phyloP scores from a whole-genome alignment of 176 grass and related monocot species.

The Oryza officinalis region DNA sequence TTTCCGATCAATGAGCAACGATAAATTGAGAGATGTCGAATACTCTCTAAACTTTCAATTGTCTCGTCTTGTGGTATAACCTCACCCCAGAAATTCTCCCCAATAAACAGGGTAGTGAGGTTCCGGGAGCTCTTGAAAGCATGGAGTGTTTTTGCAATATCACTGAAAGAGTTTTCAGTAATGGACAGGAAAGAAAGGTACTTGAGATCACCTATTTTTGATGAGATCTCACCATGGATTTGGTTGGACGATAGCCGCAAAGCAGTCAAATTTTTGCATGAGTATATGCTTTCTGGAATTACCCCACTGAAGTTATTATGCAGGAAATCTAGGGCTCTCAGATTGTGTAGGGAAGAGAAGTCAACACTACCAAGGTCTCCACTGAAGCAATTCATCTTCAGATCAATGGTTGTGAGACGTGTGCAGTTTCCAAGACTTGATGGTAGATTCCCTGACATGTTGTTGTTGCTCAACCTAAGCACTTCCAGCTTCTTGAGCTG shows the following conservation, averaged over 20 bases:
- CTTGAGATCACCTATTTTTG: neutral
- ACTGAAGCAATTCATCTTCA: slow-evolving; percentile 14
- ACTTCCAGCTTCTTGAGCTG: slow-evolving; percentile 40
- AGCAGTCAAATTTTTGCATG: slow-evolving; percentile 21
- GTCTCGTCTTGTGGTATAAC: neutral
- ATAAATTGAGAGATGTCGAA: neutral
- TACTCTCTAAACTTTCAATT: slow-evolving; percentile 31
- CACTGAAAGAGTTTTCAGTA: neutral
- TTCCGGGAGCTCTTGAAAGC: too few species aligned
- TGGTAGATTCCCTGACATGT: slow-evolving; percentile 33
- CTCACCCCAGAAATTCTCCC: too few species aligned
- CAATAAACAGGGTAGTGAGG: too few species aligned
- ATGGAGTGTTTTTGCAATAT: neutral
- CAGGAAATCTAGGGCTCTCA: slow-evolving; percentile 24
- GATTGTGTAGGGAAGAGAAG: slow-evolving; percentile 34
- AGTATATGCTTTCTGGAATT: slow-evolving; percentile 53
- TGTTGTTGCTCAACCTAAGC: slow-evolving; percentile 22
- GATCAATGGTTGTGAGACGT: slow-evolving; percentile 12
- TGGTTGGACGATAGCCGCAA: neutral
- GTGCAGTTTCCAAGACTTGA: slow-evolving; percentile 16
- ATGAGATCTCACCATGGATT: neutral
- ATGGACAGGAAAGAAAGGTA: slow-evolving; percentile 37
- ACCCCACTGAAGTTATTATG: slow-evolving; percentile 11
- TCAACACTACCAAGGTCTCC: slow-evolving; percentile 21
- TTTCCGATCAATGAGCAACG: neutral